phyloP scores from a whole-genome alignment of 495 filamentous ascomycete species.

The Tirmania nivea region DNA sequence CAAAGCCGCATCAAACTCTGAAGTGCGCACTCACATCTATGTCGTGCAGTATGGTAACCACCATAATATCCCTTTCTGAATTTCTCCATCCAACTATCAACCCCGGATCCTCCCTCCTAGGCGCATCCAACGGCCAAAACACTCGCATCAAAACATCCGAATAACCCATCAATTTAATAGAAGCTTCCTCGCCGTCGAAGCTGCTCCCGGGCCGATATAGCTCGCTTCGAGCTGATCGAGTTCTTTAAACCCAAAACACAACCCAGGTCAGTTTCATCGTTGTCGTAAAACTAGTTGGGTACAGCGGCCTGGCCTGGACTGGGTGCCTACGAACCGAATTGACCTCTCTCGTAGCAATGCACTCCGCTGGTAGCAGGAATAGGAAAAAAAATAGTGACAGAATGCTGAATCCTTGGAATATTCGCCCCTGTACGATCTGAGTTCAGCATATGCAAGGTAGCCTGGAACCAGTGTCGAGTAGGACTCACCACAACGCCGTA shows the following conservation, averaged over 20 bases:
- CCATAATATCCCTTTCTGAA: conserved; percentile 71
- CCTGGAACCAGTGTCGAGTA: background rate
- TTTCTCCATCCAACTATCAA: conserved; percentile 92
- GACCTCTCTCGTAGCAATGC: conserved; percentile 46
- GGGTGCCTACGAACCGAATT: conserved; percentile 32
- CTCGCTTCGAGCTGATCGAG: background rate
- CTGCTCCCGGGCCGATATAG: conserved; percentile 84
- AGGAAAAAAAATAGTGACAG: conserved; percentile 59
- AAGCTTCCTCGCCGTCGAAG: conserved; percentile 85
- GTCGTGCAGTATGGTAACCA: conserved; percentile 70
- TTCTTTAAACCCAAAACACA: background rate
- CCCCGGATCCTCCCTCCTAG: conserved; percentile 42
- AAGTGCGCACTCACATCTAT: conserved; percentile 45
- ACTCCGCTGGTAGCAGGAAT: conserved; percentile 49
- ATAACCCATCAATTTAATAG: conserved; percentile 24
- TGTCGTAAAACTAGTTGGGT: background rate
- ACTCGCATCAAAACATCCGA: conserved; percentile 82
- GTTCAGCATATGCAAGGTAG: background rate
- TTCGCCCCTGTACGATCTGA: conserved; percentile 32
- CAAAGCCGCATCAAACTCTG: too few relatives aligned
- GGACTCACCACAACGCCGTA: conserved; percentile 64
- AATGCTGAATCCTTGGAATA: conserved; percentile 50
- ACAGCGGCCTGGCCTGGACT: background rate
- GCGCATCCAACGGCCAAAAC: conserved; percentile 88
- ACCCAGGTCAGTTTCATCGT: background rate